Conservation (phyloP, 257 asterid genomes). For the Linderniella brevidens region DNA sequence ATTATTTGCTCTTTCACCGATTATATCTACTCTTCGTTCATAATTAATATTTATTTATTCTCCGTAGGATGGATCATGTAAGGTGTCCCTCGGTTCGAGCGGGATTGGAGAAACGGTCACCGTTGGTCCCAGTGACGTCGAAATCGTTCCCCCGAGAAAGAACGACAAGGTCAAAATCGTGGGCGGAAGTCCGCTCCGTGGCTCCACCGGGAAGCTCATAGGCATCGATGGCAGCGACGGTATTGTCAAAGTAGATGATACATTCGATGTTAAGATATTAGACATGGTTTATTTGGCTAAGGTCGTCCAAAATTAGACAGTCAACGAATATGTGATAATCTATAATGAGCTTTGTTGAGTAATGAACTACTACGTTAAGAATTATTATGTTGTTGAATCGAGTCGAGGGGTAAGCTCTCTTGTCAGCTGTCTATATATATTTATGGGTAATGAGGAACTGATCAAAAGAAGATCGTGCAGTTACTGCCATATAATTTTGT, state of each 20-base stretch:
- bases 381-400: no score
- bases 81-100: constrained; percentile 57
- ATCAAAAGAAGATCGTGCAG: no score
- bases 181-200: constrained; percentile 84
- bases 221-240: constrained; percentile 91
- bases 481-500: no score
- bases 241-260: constrained; percentile 68
- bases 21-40: no score
- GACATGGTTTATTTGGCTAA: constrained; percentile 64
- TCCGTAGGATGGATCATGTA: constrained; percentile 70
- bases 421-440: no score
- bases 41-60: constrained; percentile 6
- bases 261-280: constrained; percentile 69
- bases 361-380: no score
- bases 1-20: no score
- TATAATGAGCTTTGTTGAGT: no score
- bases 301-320: constrained; percentile 19
- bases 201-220: constrained; percentile 67
- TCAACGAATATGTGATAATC: no score
- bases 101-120: constrained; percentile 55
- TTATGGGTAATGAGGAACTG: no score
- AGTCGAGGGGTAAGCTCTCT: no score
- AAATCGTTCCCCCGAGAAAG: constrained; percentile 57
- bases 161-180: constrained; percentile 64
- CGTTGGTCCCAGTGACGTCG: constrained; percentile 44